Evolutionary conservation across 768 basidiomycete genomes (phyloP), one percentile per base, ranked within the genome.

Genomic region (Sarcodon aspratus): DNA sequence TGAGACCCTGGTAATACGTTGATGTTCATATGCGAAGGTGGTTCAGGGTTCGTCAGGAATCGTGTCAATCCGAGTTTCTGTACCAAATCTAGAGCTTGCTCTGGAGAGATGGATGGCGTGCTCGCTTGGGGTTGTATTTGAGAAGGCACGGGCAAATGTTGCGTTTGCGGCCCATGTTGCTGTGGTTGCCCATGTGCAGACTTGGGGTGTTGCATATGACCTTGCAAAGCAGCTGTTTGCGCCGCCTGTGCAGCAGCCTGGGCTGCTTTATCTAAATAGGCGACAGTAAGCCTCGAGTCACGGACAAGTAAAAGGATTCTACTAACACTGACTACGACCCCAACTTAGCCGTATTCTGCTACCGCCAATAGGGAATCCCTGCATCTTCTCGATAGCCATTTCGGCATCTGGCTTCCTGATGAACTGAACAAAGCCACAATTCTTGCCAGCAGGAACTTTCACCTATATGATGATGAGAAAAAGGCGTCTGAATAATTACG

Each of bases 341-440:
- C 93, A 96, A 59, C 87, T 90, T 54, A 95, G 66, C 34, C 93
- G 76, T 55, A 96, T 92, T 57, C 88, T 74, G 54, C 90, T 91
- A 12, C 93, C 93, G 33, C 89, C 91, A 54, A 96, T 83, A 4
- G 91, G 90, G 62, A 93, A 95, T 21, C 91, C 92, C 69, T 95
- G 92, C 92, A 95, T 93, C 66, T 89, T 91, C 66, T 92, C 87
- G 52, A 96, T 96, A 8, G 92, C 91, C 35, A 78, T 74, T 63
- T 94, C 91, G 9, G 93, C 93, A 64, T 96, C 93, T 9, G 78
- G 79, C 65, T 95, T 92, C 54, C 82, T 77, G 27, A 95, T 87
- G 58, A 91, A 96, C 66, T 96, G 93, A 42, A 96, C 93, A 59
- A 96, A 96, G 1, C 93, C 93, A 57, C 93, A 96, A 54, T 93